These are phyloP conservation scores for Sphagnum contortum DNA, from an alignment of 225 moss, liverwort and hornwort species.

Conservation along the genomic window DNA sequence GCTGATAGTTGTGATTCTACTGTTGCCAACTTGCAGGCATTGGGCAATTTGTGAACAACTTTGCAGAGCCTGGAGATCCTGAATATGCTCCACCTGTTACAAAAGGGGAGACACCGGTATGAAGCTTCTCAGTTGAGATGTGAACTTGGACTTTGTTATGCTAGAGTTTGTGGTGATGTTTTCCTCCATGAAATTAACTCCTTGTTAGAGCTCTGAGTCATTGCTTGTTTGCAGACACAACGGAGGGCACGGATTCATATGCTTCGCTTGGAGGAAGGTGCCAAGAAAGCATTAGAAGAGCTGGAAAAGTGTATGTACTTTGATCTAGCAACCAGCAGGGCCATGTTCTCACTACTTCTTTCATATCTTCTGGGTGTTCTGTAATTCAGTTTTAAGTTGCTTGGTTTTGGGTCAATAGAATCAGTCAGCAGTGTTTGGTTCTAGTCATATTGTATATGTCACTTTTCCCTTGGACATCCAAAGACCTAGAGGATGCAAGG, in stretches of 20 bases:
- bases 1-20: too few species aligned
- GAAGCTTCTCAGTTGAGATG: neutral
- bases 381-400: too few species aligned
- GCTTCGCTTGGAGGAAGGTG: constrained; percentile 83
- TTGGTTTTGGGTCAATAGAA: too few species aligned
- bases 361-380: too few species aligned
- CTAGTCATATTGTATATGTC: too few species aligned
- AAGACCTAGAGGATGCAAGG: too few species aligned
- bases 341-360: too few species aligned
- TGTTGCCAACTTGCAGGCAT: constrained; percentile 36
- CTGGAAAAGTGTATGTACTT: constrained; percentile 59
- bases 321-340: neutral
- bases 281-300: constrained; percentile 68
- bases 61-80: constrained; percentile 93
- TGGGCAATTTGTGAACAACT: constrained; percentile 83
- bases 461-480: too few species aligned
- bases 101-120: constrained; percentile 91
- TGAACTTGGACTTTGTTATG: neutral
- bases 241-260: constrained; percentile 91
- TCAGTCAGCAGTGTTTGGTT: too few species aligned
- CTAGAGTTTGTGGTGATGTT: neutral
- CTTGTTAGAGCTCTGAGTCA: too few species aligned
- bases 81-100: constrained; percentile 99
- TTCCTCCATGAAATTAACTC: too few species aligned
- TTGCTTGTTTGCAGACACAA: constrained; percentile 48